Conservation (phyloP, 106 monocot genomes). For the Dendrobium huoshanense region DNA sequence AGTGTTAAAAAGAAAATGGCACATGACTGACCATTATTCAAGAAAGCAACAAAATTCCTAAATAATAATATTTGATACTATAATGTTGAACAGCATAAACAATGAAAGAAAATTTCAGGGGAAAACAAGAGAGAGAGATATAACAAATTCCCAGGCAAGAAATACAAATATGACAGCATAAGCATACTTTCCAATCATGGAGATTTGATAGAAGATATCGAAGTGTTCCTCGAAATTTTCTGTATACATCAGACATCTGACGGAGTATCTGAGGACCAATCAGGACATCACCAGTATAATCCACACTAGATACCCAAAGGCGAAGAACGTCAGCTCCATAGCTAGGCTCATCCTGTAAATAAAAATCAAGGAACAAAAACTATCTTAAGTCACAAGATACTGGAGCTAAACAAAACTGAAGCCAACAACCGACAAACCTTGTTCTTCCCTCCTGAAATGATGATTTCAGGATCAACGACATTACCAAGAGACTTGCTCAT, state of each 20-base stretch:
- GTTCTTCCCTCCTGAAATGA: conserved; percentile 74
- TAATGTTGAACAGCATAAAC: not conserved
- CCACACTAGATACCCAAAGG: conserved; percentile 98
- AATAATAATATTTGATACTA: not conserved
- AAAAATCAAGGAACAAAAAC: conserved; percentile 9
- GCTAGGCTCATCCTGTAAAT: conserved; percentile 66
- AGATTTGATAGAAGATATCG: conserved; percentile 93
- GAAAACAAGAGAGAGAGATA: not conserved
- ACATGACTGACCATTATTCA: not conserved
- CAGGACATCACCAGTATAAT: conserved; percentile 92
- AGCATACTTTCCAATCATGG: conserved; percentile 97
- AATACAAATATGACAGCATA: not conserved
- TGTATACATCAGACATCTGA: conserved; percentile 96
- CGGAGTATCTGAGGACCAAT: conserved; percentile 88
- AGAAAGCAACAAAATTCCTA: not conserved
- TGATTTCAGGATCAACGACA: conserved; percentile 85
- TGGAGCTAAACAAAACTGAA: not conserved
- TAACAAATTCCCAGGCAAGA: not conserved
- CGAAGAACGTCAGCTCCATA: conserved; percentile 98
- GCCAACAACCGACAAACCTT: conserved; percentile 41
- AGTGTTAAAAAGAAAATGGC: not conserved
- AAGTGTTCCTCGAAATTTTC: conserved; percentile 88
- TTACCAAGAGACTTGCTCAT: conserved; percentile 99
- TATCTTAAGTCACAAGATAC: not conserved
- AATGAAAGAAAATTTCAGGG: not conserved